Evolutionary conservation across 805 yeast species (phyloP).

Genomic region (Candida nanaspora): DNA sequence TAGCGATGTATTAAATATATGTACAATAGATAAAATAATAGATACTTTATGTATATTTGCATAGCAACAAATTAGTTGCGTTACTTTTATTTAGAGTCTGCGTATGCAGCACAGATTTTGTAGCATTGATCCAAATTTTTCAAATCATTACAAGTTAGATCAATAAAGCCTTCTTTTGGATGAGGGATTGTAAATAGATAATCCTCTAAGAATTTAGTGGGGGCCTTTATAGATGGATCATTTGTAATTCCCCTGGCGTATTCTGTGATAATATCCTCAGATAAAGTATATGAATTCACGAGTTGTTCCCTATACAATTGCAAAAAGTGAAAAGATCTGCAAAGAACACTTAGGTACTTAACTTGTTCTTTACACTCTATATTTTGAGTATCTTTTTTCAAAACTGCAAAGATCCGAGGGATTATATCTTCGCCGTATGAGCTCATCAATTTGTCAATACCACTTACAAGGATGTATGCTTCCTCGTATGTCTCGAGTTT

Average conservation of each 20-base stretch:
- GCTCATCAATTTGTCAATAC: constrained; percentile 33
- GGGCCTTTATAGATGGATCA: background rate
- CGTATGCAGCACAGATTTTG: background rate
- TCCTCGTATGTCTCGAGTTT: constrained; percentile 44
- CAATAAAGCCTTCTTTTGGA: background rate
- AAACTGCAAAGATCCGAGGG: background rate
- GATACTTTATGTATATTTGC: background rate
- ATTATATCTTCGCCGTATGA: background rate
- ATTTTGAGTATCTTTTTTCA: too few species aligned
- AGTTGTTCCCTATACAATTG: constrained; percentile 15
- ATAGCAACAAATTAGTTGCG: background rate
- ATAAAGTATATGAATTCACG: constrained; percentile 16
- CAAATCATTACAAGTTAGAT: background rate
- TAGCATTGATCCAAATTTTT: background rate
- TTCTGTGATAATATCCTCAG: constrained; percentile 15
- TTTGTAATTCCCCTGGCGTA: background rate
- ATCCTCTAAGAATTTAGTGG: background rate
- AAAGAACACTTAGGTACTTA: too few species aligned
- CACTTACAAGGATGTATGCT: constrained; percentile 34
- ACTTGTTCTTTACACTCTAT: too few species aligned
- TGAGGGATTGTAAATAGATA: background rate
- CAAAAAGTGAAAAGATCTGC: background rate
- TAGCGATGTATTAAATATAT: too few species aligned
- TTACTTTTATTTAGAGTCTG: background rate
- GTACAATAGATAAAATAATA: too few species aligned